Conservation (phyloP, 208 protist genomes). For the Lotmaria passim region DNA sequence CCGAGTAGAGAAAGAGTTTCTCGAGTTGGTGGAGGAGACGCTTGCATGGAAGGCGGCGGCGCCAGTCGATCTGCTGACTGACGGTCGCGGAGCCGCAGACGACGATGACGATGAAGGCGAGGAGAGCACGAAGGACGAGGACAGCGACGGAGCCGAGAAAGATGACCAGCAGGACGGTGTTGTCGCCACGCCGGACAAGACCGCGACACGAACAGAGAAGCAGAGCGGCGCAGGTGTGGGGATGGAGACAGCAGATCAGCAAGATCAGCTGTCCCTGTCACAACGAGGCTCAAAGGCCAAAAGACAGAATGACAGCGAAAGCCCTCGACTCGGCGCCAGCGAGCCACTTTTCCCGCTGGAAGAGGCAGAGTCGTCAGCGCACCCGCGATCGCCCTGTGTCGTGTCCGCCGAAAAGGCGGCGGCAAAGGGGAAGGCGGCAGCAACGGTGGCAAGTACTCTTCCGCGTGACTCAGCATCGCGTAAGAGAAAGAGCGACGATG, state of each 20-base stretch:
- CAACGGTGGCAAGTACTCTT: too few relatives aligned
- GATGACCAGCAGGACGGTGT: background rate
- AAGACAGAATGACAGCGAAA: background rate
- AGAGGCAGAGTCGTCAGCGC: background rate
- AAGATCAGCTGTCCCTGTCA: background rate
- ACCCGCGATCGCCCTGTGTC: too few relatives aligned
- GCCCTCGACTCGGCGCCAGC: background rate
- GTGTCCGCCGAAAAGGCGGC: background rate
- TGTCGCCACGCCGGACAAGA: background rate
- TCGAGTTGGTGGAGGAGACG: conserved; percentile 37
- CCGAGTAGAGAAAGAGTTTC: conserved; percentile 40
- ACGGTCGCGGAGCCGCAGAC: too few relatives aligned
- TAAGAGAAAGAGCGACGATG: background rate
- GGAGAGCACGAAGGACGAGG: background rate
- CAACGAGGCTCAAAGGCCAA: background rate
- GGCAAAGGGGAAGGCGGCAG: background rate
- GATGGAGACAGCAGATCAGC: background rate
- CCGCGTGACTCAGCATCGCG: too few relatives aligned
- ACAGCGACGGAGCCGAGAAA: background rate
- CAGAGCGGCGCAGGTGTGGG: background rate
- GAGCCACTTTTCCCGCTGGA: background rate
- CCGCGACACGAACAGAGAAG: background rate
- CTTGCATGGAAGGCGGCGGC: conserved; percentile 37
- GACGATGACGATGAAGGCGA: conserved; percentile 7
- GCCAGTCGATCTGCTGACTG: conserved; percentile 5